phyloP scores from a whole-genome alignment of 2,329 filamentous ascomycete species.

The Colletotrichum acutatum region DNA sequence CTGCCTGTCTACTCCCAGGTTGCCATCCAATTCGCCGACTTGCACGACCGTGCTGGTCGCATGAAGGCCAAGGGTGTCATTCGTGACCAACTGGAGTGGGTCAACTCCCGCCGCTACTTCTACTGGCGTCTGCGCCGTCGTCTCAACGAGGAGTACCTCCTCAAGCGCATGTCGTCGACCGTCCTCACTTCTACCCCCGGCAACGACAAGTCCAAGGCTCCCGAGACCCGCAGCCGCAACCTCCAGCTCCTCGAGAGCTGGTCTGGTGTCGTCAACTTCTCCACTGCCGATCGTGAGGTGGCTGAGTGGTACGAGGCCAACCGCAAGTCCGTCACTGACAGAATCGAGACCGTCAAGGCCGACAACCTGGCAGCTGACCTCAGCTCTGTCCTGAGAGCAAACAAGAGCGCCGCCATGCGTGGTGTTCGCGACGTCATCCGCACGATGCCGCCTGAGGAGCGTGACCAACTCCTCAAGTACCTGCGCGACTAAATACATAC shows the following conservation, averaged over 20 bases:
- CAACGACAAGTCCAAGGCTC: conserved; percentile 53
- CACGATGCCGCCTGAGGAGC: conserved; percentile 88
- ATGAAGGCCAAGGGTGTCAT: conserved; percentile 99
- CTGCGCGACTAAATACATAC: conserved; percentile 52
- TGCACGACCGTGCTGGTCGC: conserved; percentile 95
- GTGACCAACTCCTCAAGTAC: conserved; percentile 80
- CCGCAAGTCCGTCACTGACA: conserved; percentile 81
- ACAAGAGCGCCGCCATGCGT: conserved; percentile 78
- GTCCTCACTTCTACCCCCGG: conserved; percentile 48
- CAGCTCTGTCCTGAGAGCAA: conserved; percentile 55
- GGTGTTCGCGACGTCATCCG: conserved; percentile 87
- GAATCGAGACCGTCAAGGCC: conserved; percentile 85
- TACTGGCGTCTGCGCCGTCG: conserved; percentile 99
- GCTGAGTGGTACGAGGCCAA: conserved; percentile 98
- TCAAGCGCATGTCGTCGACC: conserved; percentile 81
- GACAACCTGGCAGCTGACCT: conserved; percentile 69
- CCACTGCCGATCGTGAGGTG: conserved; percentile 82
- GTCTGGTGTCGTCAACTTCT: conserved; percentile 82
- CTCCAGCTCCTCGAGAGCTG: conserved; percentile 84
- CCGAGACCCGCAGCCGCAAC: conserved; percentile 72
- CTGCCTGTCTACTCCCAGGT: conserved; percentile 95
- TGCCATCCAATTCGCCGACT: conserved; percentile 94
- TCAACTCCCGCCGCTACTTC: conserved; percentile 94
- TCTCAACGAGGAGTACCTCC: conserved; percentile 96
- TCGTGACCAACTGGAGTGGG: conserved; percentile 85